Percentiles rank a stretch among this genome's conserved stretches.
Conservation (phyloP, 2,329 filamentous ascomycete genomes). For the Purpureocillium takamizusanense region DNA sequence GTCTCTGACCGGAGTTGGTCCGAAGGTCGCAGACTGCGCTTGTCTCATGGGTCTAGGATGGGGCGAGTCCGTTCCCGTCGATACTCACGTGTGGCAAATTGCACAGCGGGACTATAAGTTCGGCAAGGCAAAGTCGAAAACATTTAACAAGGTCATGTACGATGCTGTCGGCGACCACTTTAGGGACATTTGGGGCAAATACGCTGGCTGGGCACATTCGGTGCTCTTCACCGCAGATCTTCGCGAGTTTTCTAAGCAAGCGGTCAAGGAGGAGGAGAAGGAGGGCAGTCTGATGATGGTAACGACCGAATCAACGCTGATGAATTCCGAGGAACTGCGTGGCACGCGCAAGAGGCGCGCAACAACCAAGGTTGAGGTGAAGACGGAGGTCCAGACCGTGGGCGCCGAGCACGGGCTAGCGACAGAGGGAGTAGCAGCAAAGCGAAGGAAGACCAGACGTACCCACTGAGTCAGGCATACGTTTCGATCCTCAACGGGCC, state of each 20-base stretch:
- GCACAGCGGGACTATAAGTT: constrained; percentile 94
- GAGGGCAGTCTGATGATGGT: too few species aligned
- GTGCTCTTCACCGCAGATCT: constrained; percentile 93
- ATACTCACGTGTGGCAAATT: constrained; percentile 98
- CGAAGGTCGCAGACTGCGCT: constrained; percentile 95
- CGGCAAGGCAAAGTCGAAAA: constrained; percentile 73
- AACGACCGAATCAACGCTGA: constrained; percentile 1
- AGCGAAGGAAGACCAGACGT: constrained; percentile 13
- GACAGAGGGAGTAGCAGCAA: constrained; percentile 15
- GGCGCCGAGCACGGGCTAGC: constrained; percentile 11
- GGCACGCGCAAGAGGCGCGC: constrained; percentile 16
- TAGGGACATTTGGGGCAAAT: constrained; percentile 77
- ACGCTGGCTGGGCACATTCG: constrained; percentile 96
- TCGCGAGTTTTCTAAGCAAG: constrained; percentile 67
- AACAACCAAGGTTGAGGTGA: constrained; percentile 8
- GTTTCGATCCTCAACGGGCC: too few species aligned
- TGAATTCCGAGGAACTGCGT: constrained; percentile 16
- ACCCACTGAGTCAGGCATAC: too few species aligned
- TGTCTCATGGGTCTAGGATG: constrained; percentile 94
- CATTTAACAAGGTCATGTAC: constrained; percentile 81
- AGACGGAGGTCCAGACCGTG: constrained; percentile 11
- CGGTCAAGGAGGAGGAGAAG: constrained; percentile 13
- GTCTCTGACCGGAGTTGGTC: constrained; percentile 76
- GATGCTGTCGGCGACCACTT: constrained; percentile 88
- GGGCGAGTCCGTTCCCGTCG: constrained; percentile 90